phyloP scores from a whole-genome alignment of 2,329 filamentous ascomycete genomes.

The Penicillium sclerotigenum region DNA sequence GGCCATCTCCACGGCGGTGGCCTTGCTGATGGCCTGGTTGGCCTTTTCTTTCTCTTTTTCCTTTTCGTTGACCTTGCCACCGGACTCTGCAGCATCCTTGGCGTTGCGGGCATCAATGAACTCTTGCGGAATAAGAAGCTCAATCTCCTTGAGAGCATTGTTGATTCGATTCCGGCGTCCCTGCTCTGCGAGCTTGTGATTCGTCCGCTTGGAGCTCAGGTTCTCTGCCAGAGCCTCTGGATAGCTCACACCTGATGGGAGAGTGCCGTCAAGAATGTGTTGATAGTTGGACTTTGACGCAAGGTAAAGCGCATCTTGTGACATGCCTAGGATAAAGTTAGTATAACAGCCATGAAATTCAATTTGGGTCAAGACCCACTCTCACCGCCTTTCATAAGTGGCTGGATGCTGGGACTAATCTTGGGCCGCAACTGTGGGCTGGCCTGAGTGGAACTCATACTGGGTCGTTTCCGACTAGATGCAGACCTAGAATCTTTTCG shows the following conservation, averaged over 20 bases:
- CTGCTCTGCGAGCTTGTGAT: constrained; percentile 97
- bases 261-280: constrained; percentile 90
- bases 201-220: constrained; percentile 91
- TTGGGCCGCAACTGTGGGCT: constrained; percentile 83
- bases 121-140: constrained; percentile 68
- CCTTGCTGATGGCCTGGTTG: constrained; percentile 76
- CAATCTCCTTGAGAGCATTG: constrained; percentile 86
- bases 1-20: constrained; percentile 93
- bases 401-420: constrained; percentile 94
- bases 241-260: constrained; percentile 84
- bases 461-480: constrained; percentile 62
- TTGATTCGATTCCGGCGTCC: constrained; percentile 94
- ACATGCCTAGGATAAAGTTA: constrained; percentile 37
- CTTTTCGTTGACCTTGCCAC: constrained; percentile 43
- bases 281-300: constrained; percentile 98
- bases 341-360: constrained; percentile 6
- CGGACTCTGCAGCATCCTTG: constrained; percentile 37
- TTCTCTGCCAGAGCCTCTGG: constrained; percentile 89
- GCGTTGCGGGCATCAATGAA: constrained; percentile 45
- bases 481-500: constrained; percentile 48
- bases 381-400: constrained; percentile 70
- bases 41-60: constrained; percentile 47
- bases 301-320: constrained; percentile 68
- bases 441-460: constrained; percentile 68
- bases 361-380: constrained; percentile 44